These are phyloP conservation scores for Penicillium nordicum DNA, from an alignment of 2,329 filamentous ascomycete species.

Conservation along the genomic window DNA sequence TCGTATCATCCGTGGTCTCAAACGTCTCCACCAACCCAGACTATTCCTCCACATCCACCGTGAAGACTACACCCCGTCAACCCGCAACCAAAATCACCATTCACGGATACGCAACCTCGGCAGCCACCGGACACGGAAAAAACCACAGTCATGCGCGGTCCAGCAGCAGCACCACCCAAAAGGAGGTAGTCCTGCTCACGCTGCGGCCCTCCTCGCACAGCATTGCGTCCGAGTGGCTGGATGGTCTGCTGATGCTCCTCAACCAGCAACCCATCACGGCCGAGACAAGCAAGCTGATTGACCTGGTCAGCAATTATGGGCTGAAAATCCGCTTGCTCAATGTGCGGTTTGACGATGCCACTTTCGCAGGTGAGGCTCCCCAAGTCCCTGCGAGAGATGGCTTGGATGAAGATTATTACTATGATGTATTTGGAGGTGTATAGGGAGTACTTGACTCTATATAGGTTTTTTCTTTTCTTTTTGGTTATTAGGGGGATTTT, in stretches of 20 bases:
- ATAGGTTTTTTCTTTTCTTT: neutral
- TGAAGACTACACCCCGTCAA: conserved; percentile 42
- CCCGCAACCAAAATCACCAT: conserved; percentile 84
- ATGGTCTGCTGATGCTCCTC: conserved; percentile 89
- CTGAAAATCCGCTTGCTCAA: conserved; percentile 90
- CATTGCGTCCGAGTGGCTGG: conserved; percentile 91
- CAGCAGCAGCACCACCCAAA: conserved; percentile 37
- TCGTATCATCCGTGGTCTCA: conserved; percentile 88
- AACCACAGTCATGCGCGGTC: conserved; percentile 32
- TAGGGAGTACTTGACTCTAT: conserved; percentile 9
- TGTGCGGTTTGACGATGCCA: conserved; percentile 79
- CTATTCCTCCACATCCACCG: conserved; percentile 46
- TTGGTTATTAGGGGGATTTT: neutral
- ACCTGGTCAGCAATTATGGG: conserved; percentile 82
- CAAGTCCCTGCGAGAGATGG: conserved; percentile 78
- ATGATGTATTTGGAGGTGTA: conserved; percentile 61
- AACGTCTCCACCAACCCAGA: conserved; percentile 72
- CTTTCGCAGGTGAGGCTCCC: conserved; percentile 65
- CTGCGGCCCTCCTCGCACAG: conserved; percentile 77
- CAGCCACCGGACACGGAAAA: conserved; percentile 35
- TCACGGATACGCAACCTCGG: conserved; percentile 60
- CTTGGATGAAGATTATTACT: conserved; percentile 90
- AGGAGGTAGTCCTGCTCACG: conserved; percentile 75
- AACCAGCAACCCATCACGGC: conserved; percentile 96
- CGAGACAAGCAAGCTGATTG: conserved; percentile 86